These are phyloP conservation scores for Globisporangium iwayamae DNA, from an alignment of 352 stramenopile genomes.

Conservation along the genomic window DNA sequence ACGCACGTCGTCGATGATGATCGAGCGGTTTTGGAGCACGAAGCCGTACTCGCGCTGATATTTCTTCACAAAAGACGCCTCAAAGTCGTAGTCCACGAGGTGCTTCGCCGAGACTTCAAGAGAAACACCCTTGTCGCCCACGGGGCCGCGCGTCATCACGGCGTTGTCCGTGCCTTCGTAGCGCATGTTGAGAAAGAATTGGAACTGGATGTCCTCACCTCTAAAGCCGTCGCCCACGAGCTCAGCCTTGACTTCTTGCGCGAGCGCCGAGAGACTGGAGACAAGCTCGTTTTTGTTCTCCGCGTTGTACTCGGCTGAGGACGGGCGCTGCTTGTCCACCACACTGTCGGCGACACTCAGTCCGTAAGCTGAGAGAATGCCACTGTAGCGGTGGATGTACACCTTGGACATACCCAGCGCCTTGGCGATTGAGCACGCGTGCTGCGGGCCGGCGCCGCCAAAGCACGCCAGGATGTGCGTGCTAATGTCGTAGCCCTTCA, in stretches of 20 bases:
- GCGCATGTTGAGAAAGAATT: slow-evolving; percentile 97
- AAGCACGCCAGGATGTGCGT: slow-evolving; percentile 97
- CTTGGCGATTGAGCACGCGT: slow-evolving; percentile 96
- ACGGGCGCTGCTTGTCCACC: slow-evolving; percentile 94
- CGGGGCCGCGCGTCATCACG: slow-evolving; percentile 91
- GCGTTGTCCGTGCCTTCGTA: slow-evolving; percentile 98
- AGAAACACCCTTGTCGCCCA: slow-evolving; percentile 36
- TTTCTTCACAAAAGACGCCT: slow-evolving; percentile 85
- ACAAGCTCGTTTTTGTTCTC: slow-evolving; percentile 51
- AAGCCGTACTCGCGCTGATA: slow-evolving; percentile 99
- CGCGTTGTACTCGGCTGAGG: slow-evolving; percentile 57
- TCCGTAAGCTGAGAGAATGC: slow-evolving; percentile 97
- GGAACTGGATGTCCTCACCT: slow-evolving; percentile 88
- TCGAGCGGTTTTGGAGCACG: slow-evolving; percentile 88
- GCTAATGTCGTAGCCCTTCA: slow-evolving; percentile 97
- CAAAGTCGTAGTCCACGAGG: slow-evolving; percentile 79
- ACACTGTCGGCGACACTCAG: slow-evolving; percentile 97
- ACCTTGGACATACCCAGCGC: slow-evolving; percentile 96
- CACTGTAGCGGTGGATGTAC: slow-evolving; percentile 98
- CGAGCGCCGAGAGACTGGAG: slow-evolving; percentile 42
- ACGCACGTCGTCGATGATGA: slow-evolving; percentile 97
- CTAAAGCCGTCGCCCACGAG: slow-evolving; percentile 82
- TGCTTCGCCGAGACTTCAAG: slow-evolving; percentile 24
- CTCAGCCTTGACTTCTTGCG: slow-evolving; percentile 59
- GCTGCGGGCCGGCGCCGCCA: slow-evolving; percentile 96